phyloP scores from a whole-genome alignment of 225 moss, liverwort and hornwort genomes.

The Thuidium tamariscinum region DNA sequence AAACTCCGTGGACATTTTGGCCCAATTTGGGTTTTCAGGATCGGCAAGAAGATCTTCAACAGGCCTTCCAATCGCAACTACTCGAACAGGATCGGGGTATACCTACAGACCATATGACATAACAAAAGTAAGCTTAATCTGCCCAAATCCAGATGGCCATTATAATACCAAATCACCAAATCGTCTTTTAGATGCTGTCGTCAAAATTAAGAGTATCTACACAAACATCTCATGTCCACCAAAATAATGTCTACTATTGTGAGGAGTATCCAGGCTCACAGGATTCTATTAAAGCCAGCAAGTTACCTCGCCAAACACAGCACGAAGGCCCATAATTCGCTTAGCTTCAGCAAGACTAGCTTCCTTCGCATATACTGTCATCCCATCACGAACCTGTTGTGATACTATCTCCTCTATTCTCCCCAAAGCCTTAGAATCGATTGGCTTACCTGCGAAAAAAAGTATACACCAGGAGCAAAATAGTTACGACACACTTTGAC shows the following conservation, averaged over 20 bases:
- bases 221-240: neutral
- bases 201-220: neutral
- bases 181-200: neutral
- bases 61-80: constrained; percentile 40
- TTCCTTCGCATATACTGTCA: constrained; percentile 41
- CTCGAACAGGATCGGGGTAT: constrained; percentile 51
- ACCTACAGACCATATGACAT: constrained; percentile 7
- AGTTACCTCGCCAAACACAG: constrained; percentile 47
- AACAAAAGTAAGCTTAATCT: neutral
- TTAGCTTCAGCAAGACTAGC: constrained; percentile 55
- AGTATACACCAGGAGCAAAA: neutral
- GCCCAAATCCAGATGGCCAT: neutral
- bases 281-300: neutral
- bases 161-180: neutral
- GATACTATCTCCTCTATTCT: constrained; percentile 40
- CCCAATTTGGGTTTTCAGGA: constrained; percentile 44
- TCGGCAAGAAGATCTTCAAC: constrained; percentile 49
- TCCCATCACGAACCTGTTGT: constrained; percentile 37
- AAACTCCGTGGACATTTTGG: constrained; percentile 46
- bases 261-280: neutral
- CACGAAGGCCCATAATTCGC: constrained; percentile 49
- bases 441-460: constrained; percentile 27
- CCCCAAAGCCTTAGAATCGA: constrained; percentile 37
- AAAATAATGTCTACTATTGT: neutral
- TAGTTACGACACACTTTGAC: neutral